A percentile compares a stretch with the other conserved stretches of the same genome.
Conservation (phyloP, 805 yeast genomes). For the Metschnikowia bowlesiae region DNA sequence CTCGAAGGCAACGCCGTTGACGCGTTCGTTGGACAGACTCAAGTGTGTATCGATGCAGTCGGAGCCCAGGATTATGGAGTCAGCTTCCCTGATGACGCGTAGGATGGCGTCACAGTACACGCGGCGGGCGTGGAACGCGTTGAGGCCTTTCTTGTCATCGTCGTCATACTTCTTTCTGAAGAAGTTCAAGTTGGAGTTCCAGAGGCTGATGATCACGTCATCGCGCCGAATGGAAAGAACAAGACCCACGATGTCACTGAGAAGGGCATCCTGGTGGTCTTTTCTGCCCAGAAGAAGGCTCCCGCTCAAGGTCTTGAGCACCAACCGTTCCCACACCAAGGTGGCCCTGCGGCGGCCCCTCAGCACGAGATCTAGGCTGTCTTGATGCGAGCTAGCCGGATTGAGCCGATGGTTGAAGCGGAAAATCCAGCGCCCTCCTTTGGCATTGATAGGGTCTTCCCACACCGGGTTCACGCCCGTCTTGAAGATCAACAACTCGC, state of each 20-base stretch:
- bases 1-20: constrained; percentile 43
- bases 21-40: constrained; percentile 36
- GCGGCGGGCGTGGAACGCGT: constrained; percentile 43
- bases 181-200: constrained; percentile 52
- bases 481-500: constrained; percentile 56
- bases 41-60: constrained; percentile 30
- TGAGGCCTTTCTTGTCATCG: constrained; percentile 26
- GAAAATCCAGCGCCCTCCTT: constrained; percentile 63
- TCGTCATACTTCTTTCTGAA: constrained; percentile 20
- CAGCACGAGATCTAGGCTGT: constrained; percentile 17
- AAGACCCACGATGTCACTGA: constrained; percentile 54
- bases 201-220: constrained; percentile 55
- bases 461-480: constrained; percentile 60
- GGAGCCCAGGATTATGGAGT: constrained; percentile 35
- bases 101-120: constrained; percentile 45
- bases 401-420: constrained; percentile 38
- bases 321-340: constrained; percentile 53
- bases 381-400: constrained; percentile 10
- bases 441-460: constrained; percentile 59
- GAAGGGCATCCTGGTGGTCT: constrained; percentile 34
- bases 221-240: constrained; percentile 56
- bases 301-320: constrained; percentile 50
- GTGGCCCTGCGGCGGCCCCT: constrained; percentile 32
- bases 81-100: constrained; percentile 45
- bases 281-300: constrained; percentile 39